Evolutionary conservation across 371 early-diverging fungal species (phyloP), one percentile per base, ranked within the genome.

Genomic region (Mortierella sp.): DNA sequence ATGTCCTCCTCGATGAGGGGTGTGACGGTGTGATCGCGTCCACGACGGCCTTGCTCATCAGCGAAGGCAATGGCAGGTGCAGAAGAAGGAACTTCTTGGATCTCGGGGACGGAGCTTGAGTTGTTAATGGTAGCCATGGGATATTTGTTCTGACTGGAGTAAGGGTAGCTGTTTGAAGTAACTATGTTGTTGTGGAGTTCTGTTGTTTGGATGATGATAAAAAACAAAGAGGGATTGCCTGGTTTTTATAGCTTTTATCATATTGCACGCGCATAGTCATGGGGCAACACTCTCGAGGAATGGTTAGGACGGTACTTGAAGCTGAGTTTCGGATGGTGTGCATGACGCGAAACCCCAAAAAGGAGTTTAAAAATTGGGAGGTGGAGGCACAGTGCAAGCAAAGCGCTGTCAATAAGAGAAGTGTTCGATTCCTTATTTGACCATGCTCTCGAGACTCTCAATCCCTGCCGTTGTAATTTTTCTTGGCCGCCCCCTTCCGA

Each of bases 161-260:
- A n/a, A n/a, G n/a, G n/a, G n/a, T n/a, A n/a, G n/a, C n/a, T n/a
- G n/a, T n/a, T n/a, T n/a, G n/a, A n/a, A n/a, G n/a, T n/a, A n/a
- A n/a, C n/a, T n/a, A n/a, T 39, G 39, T 39, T 6, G 37, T 8
- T 37, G 39, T 39, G 39, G 17, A 4, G 17, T 1, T 39, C 17
- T 1, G 39, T 39, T 39, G 39, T 39, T 11, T 39, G 11, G 39
- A 3, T 44, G 8, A 15, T 12, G 8, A n/a, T 39, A 37, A 41
- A 30, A 30, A 50, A 49, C 34, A 31, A 12, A 44, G 19, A 3
- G n/a, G 24, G 6, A 41, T 6, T 17, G 34, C 28, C n/a, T 23
- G 21, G 47, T 47, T 48, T 39, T 49, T 55, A 63, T 63, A 63
- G 28, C 53, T 62, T 34, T 48, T 61, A 15, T n/a, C 53, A 30